These are phyloP conservation scores for Pseudogymnoascus sp. DNA, from an alignment of 2,329 filamentous ascomycete genomes.

Conservation along the genomic window DNA sequence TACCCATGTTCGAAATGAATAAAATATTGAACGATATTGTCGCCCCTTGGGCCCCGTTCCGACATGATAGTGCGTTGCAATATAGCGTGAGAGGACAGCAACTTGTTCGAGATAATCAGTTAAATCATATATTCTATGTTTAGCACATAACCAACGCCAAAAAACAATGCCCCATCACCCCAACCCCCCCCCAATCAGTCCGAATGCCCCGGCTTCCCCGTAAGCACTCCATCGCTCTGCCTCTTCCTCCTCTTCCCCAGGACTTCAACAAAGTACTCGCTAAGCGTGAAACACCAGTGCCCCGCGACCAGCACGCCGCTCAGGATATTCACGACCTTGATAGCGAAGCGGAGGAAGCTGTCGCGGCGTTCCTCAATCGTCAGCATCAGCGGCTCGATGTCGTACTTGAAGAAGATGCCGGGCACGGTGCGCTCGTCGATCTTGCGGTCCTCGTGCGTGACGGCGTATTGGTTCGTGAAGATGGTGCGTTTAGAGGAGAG, in stretches of 20 bases:
- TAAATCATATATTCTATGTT: slow-evolving; percentile 6
- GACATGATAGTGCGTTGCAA: neutral
- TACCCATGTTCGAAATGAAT: slow-evolving; percentile 5
- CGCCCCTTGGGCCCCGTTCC: neutral
- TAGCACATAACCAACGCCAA: slow-evolving; percentile 5
- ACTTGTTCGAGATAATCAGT: neutral
- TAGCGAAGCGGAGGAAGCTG: slow-evolving; percentile 62
- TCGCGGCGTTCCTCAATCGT: slow-evolving; percentile 76
- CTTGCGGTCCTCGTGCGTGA: slow-evolving; percentile 74
- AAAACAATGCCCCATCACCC: neutral
- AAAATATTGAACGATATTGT: neutral
- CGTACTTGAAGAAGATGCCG: slow-evolving; percentile 96
- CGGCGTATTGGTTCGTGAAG: slow-evolving; percentile 95
- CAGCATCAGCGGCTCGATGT: slow-evolving; percentile 91
- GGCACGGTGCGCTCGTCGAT: slow-evolving; percentile 67
- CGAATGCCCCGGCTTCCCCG: slow-evolving; percentile 24
- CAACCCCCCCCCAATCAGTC: slow-evolving; percentile 18
- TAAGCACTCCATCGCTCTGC: slow-evolving; percentile 30
- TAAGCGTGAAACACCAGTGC: slow-evolving; percentile 84
- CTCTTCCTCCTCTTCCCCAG: slow-evolving; percentile 33
- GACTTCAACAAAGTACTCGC: slow-evolving; percentile 61
- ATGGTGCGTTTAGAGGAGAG: slow-evolving; percentile 47
- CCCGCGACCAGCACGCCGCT: slow-evolving; percentile 87
- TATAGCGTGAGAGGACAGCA: neutral
- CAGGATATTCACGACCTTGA: slow-evolving; percentile 84